Evolutionary conservation across 495 filamentous ascomycete genomes (phyloP).

Genomic region (Aspergillus indologenus): DNA sequence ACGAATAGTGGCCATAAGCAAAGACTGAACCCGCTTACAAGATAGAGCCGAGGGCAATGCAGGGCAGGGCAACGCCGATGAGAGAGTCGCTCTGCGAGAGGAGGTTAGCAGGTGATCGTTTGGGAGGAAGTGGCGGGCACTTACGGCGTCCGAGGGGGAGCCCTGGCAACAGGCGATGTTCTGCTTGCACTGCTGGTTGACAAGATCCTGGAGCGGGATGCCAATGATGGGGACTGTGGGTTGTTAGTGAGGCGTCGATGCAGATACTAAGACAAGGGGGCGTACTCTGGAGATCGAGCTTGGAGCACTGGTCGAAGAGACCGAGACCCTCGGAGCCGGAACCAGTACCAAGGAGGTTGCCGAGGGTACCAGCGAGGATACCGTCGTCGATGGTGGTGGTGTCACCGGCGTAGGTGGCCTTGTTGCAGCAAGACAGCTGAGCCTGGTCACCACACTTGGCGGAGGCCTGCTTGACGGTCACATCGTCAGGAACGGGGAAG

Average conservation of each 20-base stretch:
- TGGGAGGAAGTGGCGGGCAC: constrained; percentile 5
- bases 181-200: constrained; percentile 50
- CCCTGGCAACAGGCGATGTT: constrained; percentile 52
- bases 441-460: constrained; percentile 48
- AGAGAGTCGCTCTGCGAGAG: constrained; percentile 29
- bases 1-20: constrained; percentile 5
- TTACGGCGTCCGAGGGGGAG: constrained; percentile 36
- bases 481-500: constrained; percentile 37
- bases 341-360: constrained; percentile 30
- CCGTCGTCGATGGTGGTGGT: constrained; percentile 29
- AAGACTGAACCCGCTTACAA: constrained; percentile 32
- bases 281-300: constrained; percentile 27
- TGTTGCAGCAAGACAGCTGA: constrained; percentile 48
- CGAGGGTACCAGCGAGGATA: constrained; percentile 29
- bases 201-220: constrained; percentile 35
- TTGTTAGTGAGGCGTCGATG: not conserved
- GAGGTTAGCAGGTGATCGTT: constrained; percentile 14
- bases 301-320: constrained; percentile 41
- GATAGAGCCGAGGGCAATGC: constrained; percentile 47
- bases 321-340: constrained; percentile 33
- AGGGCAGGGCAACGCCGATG: constrained; percentile 45
- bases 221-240: constrained; percentile 19
- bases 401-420: constrained; percentile 45
- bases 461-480: constrained; percentile 47
- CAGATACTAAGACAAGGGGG: not conserved